A percentile compares a stretch with the other conserved stretches of the same genome.
Conservation (phyloP, 352 stramenopile genomes). For the Pythium vanterpoolii region DNA sequence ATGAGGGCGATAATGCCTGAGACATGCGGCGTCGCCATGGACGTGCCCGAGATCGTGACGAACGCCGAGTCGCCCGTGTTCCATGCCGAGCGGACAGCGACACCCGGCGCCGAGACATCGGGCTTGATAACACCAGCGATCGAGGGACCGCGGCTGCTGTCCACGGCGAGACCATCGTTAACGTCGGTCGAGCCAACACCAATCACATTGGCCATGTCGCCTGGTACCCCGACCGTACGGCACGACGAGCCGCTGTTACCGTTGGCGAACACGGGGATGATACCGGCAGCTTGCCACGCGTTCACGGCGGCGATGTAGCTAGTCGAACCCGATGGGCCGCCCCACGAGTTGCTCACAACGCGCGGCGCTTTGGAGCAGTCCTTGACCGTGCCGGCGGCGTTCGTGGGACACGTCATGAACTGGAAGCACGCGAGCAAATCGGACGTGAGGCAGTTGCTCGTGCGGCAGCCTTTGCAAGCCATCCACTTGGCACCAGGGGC, state of each 20-base stretch:
- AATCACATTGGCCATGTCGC: slow-evolving; percentile 23
- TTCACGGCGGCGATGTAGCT: slow-evolving; percentile 8
- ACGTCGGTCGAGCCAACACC: slow-evolving; percentile 17
- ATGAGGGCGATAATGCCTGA: slow-evolving; percentile 25
- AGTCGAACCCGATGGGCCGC: slow-evolving; percentile 1
- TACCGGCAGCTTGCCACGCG: slow-evolving; percentile 22
- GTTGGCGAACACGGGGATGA: slow-evolving; percentile 26
- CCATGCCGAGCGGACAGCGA: slow-evolving; percentile 7
- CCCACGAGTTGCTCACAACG: slow-evolving; percentile 29
- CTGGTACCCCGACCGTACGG: slow-evolving; percentile 3
- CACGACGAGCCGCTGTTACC: slow-evolving; percentile 19
- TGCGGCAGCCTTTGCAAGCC: slow-evolving; percentile 19
- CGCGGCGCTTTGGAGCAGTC: slow-evolving; percentile 18
- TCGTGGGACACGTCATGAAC: slow-evolving; percentile 29
- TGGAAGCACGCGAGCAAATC: slow-evolving; percentile 23
- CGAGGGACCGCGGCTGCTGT: slow-evolving; percentile 13
- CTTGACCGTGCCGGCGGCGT: background rate
- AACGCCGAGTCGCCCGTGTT: slow-evolving; percentile 13
- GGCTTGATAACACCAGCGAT: slow-evolving; percentile 21
- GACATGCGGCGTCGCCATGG: slow-evolving; percentile 31
- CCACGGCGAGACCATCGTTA: background rate
- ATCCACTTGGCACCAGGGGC: slow-evolving; percentile 38
- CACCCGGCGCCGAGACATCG: slow-evolving; percentile 19
- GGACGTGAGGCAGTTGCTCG: slow-evolving; percentile 6
- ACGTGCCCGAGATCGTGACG: slow-evolving; percentile 20